Percentiles rank a stretch among this genome's conserved stretches.
These are phyloP conservation scores for Ceratobasidium sp. DNA, from an alignment of 1,284 basidiomycete species.

Conservation along the genomic window DNA sequence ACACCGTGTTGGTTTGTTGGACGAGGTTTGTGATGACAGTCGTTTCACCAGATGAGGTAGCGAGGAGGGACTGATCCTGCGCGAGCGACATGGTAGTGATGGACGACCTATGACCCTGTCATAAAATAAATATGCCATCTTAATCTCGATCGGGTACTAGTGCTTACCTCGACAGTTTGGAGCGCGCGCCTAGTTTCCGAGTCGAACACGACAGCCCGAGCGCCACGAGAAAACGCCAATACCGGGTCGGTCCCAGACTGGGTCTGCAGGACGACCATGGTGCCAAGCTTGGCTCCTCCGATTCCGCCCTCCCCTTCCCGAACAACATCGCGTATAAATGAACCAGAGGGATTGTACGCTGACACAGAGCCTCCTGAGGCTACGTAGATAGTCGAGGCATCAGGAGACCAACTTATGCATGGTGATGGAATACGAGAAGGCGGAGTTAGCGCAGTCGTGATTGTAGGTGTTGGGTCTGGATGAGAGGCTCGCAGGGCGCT, in stretches of 20 bases:
- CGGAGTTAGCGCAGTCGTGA: slow-evolving; percentile 31
- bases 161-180: slow-evolving; percentile 25
- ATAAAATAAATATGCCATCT: background rate
- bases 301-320: slow-evolving; percentile 41
- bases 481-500: slow-evolving; percentile 18
- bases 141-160: background rate
- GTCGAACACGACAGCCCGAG: slow-evolving; percentile 34
- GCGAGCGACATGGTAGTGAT: slow-evolving; percentile 35
- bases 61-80: slow-evolving; percentile 31
- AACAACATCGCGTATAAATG: slow-evolving; percentile 25
- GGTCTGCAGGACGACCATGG: slow-evolving; percentile 38
- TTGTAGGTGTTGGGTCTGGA: slow-evolving; percentile 28
- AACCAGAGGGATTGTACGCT: slow-evolving; percentile 26
- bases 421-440: slow-evolving; percentile 36
- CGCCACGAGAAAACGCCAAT: slow-evolving; percentile 21
- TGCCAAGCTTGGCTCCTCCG: slow-evolving; percentile 39
- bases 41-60: slow-evolving; percentile 23
- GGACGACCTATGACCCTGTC: slow-evolving; percentile 44
- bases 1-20: slow-evolving; percentile 34
- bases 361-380: slow-evolving; percentile 43
- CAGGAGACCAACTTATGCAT: slow-evolving; percentile 38
- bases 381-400: slow-evolving; percentile 18
- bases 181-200: slow-evolving; percentile 32
- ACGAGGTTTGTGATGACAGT: slow-evolving; percentile 36
- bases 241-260: slow-evolving; percentile 33